A percentile compares a stretch with the other conserved stretches of the same genome.
Evolutionary conservation across 225 moss, liverwort and hornwort genomes (phyloP).

Genomic region (Sphagnum contortum): DNA sequence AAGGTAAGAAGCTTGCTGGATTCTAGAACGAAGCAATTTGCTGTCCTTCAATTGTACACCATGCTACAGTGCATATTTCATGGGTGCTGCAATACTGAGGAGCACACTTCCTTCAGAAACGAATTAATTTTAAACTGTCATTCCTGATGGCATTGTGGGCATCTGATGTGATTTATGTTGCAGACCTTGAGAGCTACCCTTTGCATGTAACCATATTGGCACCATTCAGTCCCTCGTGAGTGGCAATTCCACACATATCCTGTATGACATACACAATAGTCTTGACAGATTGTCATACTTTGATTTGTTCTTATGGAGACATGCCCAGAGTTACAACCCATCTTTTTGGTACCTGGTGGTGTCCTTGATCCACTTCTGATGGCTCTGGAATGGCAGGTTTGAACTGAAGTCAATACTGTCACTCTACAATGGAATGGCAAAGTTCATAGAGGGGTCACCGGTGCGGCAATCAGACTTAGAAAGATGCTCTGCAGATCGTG

Average conservation of each 20-base stretch:
- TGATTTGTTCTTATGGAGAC: too few relatives aligned
- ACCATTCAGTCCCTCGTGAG: constrained; percentile 88
- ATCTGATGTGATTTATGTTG: neutral
- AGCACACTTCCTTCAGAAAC: too few relatives aligned
- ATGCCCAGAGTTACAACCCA: too few relatives aligned
- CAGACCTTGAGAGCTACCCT: constrained; percentile 77
- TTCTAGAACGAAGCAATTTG: too few relatives aligned
- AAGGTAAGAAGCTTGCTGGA: constrained; percentile 29
- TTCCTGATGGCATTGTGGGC: too few relatives aligned
- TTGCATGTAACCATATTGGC: constrained; percentile 76
- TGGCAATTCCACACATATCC: neutral
- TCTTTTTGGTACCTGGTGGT: too few relatives aligned
- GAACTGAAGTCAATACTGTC: constrained; percentile 68
- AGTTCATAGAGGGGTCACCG: constrained; percentile 91
- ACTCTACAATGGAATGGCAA: constrained; percentile 69
- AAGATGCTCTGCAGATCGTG: constrained; percentile 64
- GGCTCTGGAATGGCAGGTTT: constrained; percentile 34
- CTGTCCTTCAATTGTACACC: too few relatives aligned
- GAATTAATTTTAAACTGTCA: too few relatives aligned
- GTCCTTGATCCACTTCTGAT: too few relatives aligned
- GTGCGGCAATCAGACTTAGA: constrained; percentile 55
- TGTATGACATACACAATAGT: neutral
- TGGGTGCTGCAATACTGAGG: too few relatives aligned
- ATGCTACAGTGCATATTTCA: too few relatives aligned
- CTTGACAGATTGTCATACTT: neutral